Evolutionary conservation across 148 eudicot genomes (phyloP).

Genomic region (Polygonum aviculare): DNA sequence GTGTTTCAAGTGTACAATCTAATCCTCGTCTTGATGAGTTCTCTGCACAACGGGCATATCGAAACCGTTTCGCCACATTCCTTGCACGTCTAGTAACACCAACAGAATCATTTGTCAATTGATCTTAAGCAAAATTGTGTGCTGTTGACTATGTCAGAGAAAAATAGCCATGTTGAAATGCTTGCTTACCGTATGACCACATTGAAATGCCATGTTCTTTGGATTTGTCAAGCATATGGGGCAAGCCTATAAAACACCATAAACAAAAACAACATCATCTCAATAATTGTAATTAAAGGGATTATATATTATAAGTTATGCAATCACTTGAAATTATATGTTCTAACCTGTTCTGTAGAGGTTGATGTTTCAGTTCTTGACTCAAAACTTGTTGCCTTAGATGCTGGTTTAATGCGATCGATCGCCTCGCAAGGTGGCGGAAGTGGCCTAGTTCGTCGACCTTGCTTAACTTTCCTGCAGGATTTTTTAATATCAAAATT

Average conservation of each 20-base stretch:
- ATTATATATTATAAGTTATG: background rate
- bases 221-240: constrained; percentile 73
- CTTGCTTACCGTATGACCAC: constrained; percentile 70
- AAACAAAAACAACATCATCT: background rate
- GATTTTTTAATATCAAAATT: background rate
- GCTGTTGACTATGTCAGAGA: background rate
- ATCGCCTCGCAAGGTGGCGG: constrained; percentile 59
- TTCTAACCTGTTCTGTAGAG: constrained; percentile 41
- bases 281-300: background rate
- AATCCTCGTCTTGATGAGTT: constrained; percentile 45
- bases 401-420: constrained; percentile 30
- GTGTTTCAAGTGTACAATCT: constrained; percentile 36
- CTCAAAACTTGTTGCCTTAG: constrained; percentile 17
- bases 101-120: background rate
- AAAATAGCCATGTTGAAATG: background rate
- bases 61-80: constrained; percentile 49
- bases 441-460: constrained; percentile 29
- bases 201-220: constrained; percentile 79
- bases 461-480: background rate
- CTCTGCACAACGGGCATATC: constrained; percentile 58
- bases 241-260: constrained; percentile 28
- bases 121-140: background rate
- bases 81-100: constrained; percentile 45
- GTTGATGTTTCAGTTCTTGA: constrained; percentile 12
- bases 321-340: background rate